Percentiles rank a stretch among this genome's conserved stretches.
Conservation (phyloP, 192 early-diverging fungal species). For the Blastocladiella britannica region DNA sequence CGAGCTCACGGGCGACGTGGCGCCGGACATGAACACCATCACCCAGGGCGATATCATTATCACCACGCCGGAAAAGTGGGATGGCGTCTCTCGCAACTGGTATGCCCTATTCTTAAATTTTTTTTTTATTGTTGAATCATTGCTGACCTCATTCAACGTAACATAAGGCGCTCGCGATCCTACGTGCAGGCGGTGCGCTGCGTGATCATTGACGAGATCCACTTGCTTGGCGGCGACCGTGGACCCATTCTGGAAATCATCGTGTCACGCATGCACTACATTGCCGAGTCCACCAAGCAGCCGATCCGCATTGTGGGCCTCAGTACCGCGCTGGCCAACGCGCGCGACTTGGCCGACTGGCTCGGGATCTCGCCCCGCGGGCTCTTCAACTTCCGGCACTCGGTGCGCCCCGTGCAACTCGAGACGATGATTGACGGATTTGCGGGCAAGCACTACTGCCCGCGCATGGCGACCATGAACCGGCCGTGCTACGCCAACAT, state of each 20-base stretch:
- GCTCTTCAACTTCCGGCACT: slow-evolving; percentile 91
- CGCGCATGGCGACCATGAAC: slow-evolving; percentile 98
- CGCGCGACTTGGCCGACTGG: slow-evolving; percentile 90
- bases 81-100: slow-evolving; percentile 87
- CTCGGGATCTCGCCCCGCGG: slow-evolving; percentile 66
- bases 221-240: slow-evolving; percentile 85
- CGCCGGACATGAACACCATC: slow-evolving; percentile 72
- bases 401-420: slow-evolving; percentile 88
- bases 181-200: slow-evolving; percentile 74
- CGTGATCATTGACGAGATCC: slow-evolving; percentile 97
- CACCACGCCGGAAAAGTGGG: slow-evolving; percentile 97
- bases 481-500: slow-evolving; percentile 90
- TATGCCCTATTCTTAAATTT: no score
- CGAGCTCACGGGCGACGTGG: slow-evolving; percentile 88
- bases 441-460: slow-evolving; percentile 89
- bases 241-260: slow-evolving; percentile 95
- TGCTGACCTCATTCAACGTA: no score
- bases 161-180: slow-evolving; percentile 57
- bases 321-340: slow-evolving; percentile 91
- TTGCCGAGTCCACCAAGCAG: slow-evolving; percentile 50
- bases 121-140: no score
- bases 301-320: slow-evolving; percentile 82
- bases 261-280: slow-evolving; percentile 95
- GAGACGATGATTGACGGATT: slow-evolving; percentile 96
- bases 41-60: slow-evolving; percentile 86